phyloP scores from a whole-genome alignment of 1,284 basidiomycete genomes.

The Irpex sp. region DNA sequence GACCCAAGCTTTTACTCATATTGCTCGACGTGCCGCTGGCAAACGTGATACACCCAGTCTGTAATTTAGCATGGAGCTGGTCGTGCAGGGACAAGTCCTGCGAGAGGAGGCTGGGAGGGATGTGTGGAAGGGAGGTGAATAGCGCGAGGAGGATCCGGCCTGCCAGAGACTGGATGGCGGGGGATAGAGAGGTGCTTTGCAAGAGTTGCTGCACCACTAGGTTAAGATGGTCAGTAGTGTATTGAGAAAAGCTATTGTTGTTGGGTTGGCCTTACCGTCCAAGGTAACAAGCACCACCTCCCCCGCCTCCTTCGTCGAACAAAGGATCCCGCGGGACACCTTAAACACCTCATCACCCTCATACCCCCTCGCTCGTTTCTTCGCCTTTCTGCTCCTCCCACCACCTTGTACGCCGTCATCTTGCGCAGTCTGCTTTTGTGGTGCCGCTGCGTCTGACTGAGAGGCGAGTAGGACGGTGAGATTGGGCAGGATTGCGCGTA shows the following conservation, averaged over 20 bases:
- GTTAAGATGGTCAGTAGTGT: conserved; percentile 4
- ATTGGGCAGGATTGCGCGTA: conserved; percentile 47
- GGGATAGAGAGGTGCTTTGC: conserved; percentile 42
- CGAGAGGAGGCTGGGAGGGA: conserved; percentile 52
- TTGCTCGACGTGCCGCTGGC: conserved; percentile 47
- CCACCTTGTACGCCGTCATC: conserved; percentile 18
- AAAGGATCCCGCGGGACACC: conserved; percentile 42
- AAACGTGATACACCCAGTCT: conserved; percentile 41
- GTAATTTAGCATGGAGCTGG: conserved; percentile 39
- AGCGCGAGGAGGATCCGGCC: conserved; percentile 54
- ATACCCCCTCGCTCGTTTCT: conserved; percentile 69
- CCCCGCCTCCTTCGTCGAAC: conserved; percentile 44
- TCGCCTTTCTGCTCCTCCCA: conserved; percentile 49
- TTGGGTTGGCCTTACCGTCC: conserved; percentile 43
- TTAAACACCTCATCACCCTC: conserved; percentile 79
- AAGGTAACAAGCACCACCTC: conserved; percentile 51
- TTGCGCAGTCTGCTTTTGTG: conserved; percentile 13
- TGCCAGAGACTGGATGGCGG: conserved; percentile 52
- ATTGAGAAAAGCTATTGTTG: not conserved
- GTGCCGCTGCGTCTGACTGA: conserved; percentile 25
- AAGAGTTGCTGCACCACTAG: conserved; percentile 48
- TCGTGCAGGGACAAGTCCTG: conserved; percentile 43
- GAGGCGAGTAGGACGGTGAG: conserved; percentile 45
- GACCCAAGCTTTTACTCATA: conserved; percentile 53
- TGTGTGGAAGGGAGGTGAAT: conserved; percentile 49